phyloP scores from a whole-genome alignment of 371 early-diverging fungal species.

The Rhizopus sp. region DNA sequence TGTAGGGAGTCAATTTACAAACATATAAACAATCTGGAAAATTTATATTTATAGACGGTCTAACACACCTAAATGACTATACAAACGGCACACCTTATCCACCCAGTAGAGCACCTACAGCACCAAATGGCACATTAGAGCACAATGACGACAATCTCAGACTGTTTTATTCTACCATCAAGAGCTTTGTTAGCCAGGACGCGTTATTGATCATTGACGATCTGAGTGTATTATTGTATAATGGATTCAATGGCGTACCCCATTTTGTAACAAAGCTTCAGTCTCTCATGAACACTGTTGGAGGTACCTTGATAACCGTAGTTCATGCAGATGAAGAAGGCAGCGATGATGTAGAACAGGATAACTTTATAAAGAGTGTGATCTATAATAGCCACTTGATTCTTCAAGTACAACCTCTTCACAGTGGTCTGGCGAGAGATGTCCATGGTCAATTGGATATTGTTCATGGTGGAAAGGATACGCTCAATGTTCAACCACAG shows the following conservation, averaged over 20 bases:
- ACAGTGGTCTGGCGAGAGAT: conserved; percentile 68
- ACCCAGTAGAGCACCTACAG: conserved; percentile 38
- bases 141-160: conserved; percentile 12
- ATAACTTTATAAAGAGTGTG: conserved; percentile 55
- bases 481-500: conserved; percentile 21
- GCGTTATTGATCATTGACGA: conserved; percentile 68
- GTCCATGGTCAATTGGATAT: conserved; percentile 69
- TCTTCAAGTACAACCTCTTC: conserved; percentile 59
- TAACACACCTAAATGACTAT: conserved; percentile 60
- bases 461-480: conserved; percentile 49
- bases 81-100: conserved; percentile 42
- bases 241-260: conserved; percentile 49
- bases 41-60: conserved; percentile 64
- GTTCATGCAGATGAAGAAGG: conserved; percentile 64
- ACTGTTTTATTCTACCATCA: conserved; percentile 25
- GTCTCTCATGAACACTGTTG: conserved; percentile 39
- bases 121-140: conserved; percentile 38
- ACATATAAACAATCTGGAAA: conserved; percentile 52
- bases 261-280: conserved; percentile 52
- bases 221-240: conserved; percentile 56
- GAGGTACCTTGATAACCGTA: conserved; percentile 62
- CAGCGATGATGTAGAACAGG: conserved; percentile 54
- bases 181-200: conserved; percentile 19
- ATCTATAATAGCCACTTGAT: conserved; percentile 54
- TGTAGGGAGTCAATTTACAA: conserved; percentile 66